Conservation (phyloP, 2,329 filamentous ascomycete genomes). For the Fusarium ambrosium region DNA sequence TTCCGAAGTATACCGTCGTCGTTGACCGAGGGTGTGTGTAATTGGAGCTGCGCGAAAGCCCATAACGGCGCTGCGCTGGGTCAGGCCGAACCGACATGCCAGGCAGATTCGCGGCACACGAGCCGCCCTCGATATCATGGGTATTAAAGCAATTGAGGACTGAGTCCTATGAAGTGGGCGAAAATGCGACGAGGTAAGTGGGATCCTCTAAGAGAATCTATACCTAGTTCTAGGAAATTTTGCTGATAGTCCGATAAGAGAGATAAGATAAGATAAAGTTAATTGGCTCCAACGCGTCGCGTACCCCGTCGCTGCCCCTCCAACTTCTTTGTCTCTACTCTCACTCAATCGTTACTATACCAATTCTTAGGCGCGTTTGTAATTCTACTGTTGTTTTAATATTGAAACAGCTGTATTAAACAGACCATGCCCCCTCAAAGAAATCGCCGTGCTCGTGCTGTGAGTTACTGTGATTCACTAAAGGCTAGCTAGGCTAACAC, state of each 20-base stretch:
- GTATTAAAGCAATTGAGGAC: slow-evolving; percentile 23
- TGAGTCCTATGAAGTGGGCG: slow-evolving; percentile 18
- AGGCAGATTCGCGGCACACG: slow-evolving; percentile 52
- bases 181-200: slow-evolving; percentile 17
- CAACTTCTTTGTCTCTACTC: slow-evolving; percentile 3
- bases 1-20: slow-evolving; percentile 45
- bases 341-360: neutral
- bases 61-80: slow-evolving; percentile 34
- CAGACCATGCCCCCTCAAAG: slow-evolving; percentile 52
- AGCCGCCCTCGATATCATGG: slow-evolving; percentile 55
- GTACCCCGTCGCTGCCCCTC: slow-evolving; percentile 31
- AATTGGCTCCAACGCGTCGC: slow-evolving; percentile 39
- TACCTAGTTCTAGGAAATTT: slow-evolving; percentile 39
- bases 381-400: neutral
- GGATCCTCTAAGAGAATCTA: slow-evolving; percentile 2
- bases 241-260: slow-evolving; percentile 44
- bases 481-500: slow-evolving; percentile 15
- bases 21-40: slow-evolving; percentile 20
- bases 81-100: slow-evolving; percentile 51
- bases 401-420: neutral
- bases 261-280: slow-evolving; percentile 45
- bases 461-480: slow-evolving; percentile 39
- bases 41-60: slow-evolving; percentile 23
- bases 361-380: neutral
- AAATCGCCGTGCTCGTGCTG: slow-evolving; percentile 50